Conservation (phyloP, 768 basidiomycete species). For the Podaxis sp. region DNA sequence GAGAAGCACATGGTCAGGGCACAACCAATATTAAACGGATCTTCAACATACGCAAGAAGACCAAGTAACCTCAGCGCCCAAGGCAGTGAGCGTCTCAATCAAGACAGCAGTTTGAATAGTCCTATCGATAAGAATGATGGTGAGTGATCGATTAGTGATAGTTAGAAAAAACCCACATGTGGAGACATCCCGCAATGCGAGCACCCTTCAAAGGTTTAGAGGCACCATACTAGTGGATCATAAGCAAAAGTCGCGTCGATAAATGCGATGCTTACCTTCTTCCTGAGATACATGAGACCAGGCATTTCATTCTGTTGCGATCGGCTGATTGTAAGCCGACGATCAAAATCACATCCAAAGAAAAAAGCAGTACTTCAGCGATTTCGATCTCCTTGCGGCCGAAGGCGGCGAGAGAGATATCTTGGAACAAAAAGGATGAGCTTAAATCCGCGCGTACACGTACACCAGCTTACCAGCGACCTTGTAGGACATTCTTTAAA, state of each 20-base stretch:
- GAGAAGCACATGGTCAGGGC: not conserved
- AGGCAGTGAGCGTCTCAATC: conserved; percentile 93
- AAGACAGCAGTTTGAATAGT: conserved; percentile 98
- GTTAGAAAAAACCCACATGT: conserved; percentile 65
- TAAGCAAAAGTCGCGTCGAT: conserved; percentile 18
- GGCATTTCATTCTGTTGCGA: conserved; percentile 82
- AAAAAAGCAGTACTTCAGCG: conserved; percentile 71
- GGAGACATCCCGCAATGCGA: conserved; percentile 95
- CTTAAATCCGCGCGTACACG: not conserved
- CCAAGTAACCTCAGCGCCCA: conserved; percentile 98
- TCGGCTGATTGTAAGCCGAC: conserved; percentile 17
- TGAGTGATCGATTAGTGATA: not conserved
- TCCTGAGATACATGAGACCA: conserved; percentile 89
- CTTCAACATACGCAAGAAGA: conserved; percentile 81
- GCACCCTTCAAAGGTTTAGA: conserved; percentile 90
- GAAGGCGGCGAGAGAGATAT: conserved; percentile 97
- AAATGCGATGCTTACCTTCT: conserved; percentile 55
- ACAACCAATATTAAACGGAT: not conserved
- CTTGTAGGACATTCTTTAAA: conserved; percentile 76
- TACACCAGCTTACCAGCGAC: conserved; percentile 64
- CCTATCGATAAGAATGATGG: conserved; percentile 43
- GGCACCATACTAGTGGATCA: conserved; percentile 62
- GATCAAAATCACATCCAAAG: conserved; percentile 9
- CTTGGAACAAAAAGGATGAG: conserved; percentile 35
- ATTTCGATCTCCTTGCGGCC: conserved; percentile 99